Conservation (phyloP, 495 filamentous ascomycete genomes). For the Xylaria telfairii region DNA sequence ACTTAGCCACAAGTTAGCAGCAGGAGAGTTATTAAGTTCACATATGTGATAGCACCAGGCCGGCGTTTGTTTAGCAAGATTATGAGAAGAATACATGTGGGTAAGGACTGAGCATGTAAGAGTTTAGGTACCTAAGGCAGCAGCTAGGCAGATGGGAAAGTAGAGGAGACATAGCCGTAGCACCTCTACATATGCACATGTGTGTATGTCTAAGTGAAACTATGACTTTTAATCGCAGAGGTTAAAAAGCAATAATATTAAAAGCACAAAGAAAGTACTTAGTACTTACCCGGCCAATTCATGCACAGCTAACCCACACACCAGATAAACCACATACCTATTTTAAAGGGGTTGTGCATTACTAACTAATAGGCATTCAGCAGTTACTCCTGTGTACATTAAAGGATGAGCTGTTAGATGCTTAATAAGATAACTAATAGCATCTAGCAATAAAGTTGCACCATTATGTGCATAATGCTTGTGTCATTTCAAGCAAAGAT, state of each 20-base stretch:
- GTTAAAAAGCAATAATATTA: not conserved
- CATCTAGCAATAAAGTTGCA: not conserved
- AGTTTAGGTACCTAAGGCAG: no score
- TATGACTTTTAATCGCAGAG: not conserved
- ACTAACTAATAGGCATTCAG: no score
- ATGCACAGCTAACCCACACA: no score
- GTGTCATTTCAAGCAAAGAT: not conserved
- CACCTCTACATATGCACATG: no score
- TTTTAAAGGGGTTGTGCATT: no score
- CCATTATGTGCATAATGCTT: not conserved
- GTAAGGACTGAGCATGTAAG: not conserved
- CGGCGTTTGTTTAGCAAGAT: not conserved
- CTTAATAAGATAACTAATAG: not conserved
- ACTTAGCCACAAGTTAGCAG: not conserved
- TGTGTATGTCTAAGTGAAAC: not conserved
- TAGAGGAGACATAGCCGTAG: not conserved
- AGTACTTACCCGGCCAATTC: no score
- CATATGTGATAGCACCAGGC: not conserved
- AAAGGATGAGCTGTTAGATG: not conserved
- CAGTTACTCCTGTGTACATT: no score
- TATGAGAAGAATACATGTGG: not conserved
- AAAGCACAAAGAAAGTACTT: not conserved
- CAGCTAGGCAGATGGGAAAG: no score
- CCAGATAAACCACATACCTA: no score
- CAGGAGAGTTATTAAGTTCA: not conserved